These are phyloP conservation scores for Lepiota brunneoincarnata DNA, from an alignment of 768 basidiomycete genomes.

Conservation along the genomic window DNA sequence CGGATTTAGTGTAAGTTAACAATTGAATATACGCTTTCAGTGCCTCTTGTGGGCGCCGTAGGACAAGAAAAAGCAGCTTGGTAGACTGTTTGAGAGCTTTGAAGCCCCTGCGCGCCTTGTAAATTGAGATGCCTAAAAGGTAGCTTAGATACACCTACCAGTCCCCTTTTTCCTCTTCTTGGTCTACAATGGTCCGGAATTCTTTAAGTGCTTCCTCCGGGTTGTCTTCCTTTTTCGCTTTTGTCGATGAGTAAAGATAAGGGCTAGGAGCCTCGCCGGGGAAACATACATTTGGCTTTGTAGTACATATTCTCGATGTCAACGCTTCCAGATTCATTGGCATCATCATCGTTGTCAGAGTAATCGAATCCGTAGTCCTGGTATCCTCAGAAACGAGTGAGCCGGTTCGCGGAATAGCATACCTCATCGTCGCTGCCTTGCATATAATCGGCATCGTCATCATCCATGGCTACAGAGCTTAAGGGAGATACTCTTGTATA, in stretches of 20 bases:
- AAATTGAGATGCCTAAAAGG: not conserved
- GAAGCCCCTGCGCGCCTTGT: constrained; percentile 73
- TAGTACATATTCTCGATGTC: constrained; percentile 99
- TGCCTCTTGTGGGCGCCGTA: constrained; percentile 81
- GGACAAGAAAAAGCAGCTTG: constrained; percentile 82
- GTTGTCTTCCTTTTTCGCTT: constrained; percentile 92
- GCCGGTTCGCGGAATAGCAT: constrained; percentile 15
- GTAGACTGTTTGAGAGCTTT: constrained; percentile 98
- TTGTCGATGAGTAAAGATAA: constrained; percentile 10
- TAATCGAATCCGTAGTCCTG: constrained; percentile 97
- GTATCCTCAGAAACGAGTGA: constrained; percentile 8
- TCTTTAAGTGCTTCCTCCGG: constrained; percentile 90
- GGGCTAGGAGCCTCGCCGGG: not conserved
- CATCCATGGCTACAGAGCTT: constrained; percentile 59
- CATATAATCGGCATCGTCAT: constrained; percentile 94
- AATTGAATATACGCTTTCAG: constrained; percentile 83
- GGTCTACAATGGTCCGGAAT: constrained; percentile 83
- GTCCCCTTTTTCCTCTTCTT: constrained; percentile 91
- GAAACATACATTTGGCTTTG: constrained; percentile 82
- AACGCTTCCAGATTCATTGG: constrained; percentile 72
- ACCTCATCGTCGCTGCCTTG: constrained; percentile 87
- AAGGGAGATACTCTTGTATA: not conserved
- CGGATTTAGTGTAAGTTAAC: constrained; percentile 91
- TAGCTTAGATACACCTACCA: constrained; percentile 54
- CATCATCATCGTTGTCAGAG: constrained; percentile 87